Evolutionary conservation across 2,329 filamentous ascomycete genomes (phyloP).

Genomic region (Fusarium sp.): DNA sequence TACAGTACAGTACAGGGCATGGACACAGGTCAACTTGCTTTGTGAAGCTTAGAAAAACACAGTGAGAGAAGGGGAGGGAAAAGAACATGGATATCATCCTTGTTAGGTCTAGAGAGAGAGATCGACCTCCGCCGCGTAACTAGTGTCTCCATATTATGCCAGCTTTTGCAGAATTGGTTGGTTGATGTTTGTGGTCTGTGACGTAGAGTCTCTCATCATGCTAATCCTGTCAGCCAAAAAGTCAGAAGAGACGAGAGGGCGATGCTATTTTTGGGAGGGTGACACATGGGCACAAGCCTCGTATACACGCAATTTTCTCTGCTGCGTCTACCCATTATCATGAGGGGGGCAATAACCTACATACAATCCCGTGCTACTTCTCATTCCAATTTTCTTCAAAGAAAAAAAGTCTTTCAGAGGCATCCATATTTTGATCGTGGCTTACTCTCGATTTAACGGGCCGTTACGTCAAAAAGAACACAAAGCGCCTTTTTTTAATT

Average conservation of each 20-base stretch:
- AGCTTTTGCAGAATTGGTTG: conserved; percentile 4
- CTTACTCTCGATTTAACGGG: neutral
- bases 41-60: neutral
- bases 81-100: conserved; percentile 9
- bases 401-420: neutral
- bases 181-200: conserved; percentile 7
- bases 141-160: conserved; percentile 21
- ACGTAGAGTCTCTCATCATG: conserved; percentile 14
- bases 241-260: neutral
- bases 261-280: conserved; percentile 27
- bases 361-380: neutral
- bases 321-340: conserved; percentile 1
- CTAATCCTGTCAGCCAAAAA: neutral
- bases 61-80: neutral
- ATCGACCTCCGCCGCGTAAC: conserved; percentile 24
- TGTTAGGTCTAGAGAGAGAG: conserved; percentile 15
- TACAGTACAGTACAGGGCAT: neutral
- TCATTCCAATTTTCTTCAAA: neutral
- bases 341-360: neutral
- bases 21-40: neutral
- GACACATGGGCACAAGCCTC: conserved; percentile 13
- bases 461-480: conserved; percentile 6
- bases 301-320: conserved; percentile 20
- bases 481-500: neutral
- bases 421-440: neutral